Percentiles rank a stretch among this genome's conserved stretches.
Evolutionary conservation across 1,284 basidiomycete species (phyloP).

Genomic region (Cryptococcus sp.): DNA sequence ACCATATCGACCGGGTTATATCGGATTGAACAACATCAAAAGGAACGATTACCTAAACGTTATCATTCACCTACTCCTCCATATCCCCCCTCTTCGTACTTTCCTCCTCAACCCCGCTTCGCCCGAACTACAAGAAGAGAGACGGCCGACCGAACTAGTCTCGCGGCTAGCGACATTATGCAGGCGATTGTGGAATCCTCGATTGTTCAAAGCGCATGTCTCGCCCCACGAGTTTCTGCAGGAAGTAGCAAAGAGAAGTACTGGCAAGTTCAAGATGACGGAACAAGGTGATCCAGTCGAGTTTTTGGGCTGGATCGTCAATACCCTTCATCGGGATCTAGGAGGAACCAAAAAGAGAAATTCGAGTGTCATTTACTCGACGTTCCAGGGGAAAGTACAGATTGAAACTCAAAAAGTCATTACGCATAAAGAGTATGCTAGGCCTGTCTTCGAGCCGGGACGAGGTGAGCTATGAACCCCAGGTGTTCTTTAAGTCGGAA

Average conservation of each 20-base stretch:
- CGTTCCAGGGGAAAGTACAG: conserved; percentile 90
- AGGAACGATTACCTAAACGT: conserved; percentile 97
- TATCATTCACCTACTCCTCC: conserved; percentile 86
- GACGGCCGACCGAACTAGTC: conserved; percentile 64
- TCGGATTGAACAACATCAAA: conserved; percentile 97
- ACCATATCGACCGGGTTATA: conserved; percentile 86
- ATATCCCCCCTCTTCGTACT: conserved; percentile 84
- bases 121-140: conserved; percentile 36
- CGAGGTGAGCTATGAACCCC: conserved; percentile 58
- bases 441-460: conserved; percentile 85
- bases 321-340: conserved; percentile 84
- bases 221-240: conserved; percentile 97
- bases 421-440: conserved; percentile 67
- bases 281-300: conserved; percentile 94
- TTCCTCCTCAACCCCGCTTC: conserved; percentile 72
- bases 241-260: conserved; percentile 83
- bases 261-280: conserved; percentile 84
- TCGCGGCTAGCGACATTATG: conserved; percentile 78
- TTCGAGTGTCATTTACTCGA: conserved; percentile 85
- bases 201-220: conserved; percentile 95
- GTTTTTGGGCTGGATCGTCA: conserved; percentile 93
- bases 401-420: conserved; percentile 92
- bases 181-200: conserved; percentile 93
- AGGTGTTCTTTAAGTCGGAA: neutral
- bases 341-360: conserved; percentile 81